Evolutionary conservation across 2,329 filamentous ascomycete genomes (phyloP), one percentile per base, ranked within the genome.

Genomic region (Ophiocordyceps polyrhachis-furcata): DNA sequence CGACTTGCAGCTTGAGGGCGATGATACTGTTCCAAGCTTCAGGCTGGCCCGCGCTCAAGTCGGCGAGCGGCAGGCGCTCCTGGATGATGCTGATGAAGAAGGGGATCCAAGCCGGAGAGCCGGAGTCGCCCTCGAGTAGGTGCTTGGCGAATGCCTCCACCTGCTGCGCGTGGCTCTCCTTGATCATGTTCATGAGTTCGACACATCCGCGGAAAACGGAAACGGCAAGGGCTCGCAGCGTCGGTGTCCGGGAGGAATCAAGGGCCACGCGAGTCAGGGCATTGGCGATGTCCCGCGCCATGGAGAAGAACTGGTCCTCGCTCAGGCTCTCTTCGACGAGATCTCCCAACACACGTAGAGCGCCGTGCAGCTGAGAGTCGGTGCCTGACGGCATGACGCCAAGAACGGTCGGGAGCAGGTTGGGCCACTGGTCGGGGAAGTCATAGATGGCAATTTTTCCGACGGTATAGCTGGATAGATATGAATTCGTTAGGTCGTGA

Each of bases 351-450:
- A 96, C 87, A 58, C 83, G 83, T 48, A 98, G 69, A 9, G 89
- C 84, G 44, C 91, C 91, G 59, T 95, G 87, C 43, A 95, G 68
- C 58, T 94, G 87, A 42, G 70, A 67, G 55, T 94, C 85, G 50
- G 70, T 78, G 49, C 84, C 86, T 44, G 70, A 74, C 45, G 81
- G 76, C 55, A 96, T 83, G 43, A 88, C 71, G 40, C 75, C 74
- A 49, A 98, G 74, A 40, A 96, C 70, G 31, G 78, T 75, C 20
- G 86, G 84, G 28, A 98, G 76, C 40, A 98, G 75, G 51, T 76
- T 75, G n/a, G 88, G 86, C 91, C 91, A 98, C 55, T 88, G 75
- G 48, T 95, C 86, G 44, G 91, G 91, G 58, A 93, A 96, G 66
- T 98, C 91, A 56, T 81, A 76, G 50, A 79, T 82, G 46, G 91